phyloP scores from a whole-genome alignment of 768 basidiomycete species.

The Gyrodon lividus region DNA sequence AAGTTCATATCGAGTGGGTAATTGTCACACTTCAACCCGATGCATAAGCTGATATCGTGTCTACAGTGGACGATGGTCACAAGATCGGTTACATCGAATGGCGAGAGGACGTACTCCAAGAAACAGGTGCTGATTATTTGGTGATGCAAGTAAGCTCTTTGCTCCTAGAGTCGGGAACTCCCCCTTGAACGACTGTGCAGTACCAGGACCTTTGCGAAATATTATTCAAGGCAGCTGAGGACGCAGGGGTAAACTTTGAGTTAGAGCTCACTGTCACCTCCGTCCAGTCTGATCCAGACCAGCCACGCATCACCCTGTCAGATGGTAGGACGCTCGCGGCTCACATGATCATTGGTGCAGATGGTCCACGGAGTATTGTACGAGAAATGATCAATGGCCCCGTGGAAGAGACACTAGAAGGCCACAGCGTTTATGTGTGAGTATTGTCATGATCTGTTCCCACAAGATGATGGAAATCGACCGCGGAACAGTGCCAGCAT shows the following conservation, averaged over 20 bases:
- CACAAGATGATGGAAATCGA: slow-evolving; percentile 2
- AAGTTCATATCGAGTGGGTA: slow-evolving; percentile 26
- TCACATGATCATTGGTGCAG: slow-evolving; percentile 62
- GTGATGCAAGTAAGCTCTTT: slow-evolving; percentile 43
- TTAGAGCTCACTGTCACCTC: slow-evolving; percentile 40
- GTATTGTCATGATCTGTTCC: slow-evolving; percentile 16
- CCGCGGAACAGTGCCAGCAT: slow-evolving; percentile 37
- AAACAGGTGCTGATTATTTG: slow-evolving; percentile 54
- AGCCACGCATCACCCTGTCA: slow-evolving; percentile 34
- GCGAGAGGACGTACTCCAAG: slow-evolving; percentile 47
- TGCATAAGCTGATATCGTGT: slow-evolving; percentile 8
- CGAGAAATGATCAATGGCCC: slow-evolving; percentile 36
- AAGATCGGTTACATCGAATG: slow-evolving; percentile 47
- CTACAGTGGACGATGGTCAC: slow-evolving; percentile 43
- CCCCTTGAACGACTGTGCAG: slow-evolving; percentile 30
- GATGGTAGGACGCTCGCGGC: slow-evolving; percentile 46
- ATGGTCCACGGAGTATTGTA: slow-evolving; percentile 52
- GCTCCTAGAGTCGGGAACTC: neutral
- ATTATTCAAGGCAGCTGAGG: slow-evolving; percentile 45
- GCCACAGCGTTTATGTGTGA: slow-evolving; percentile 47
- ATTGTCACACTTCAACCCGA: neutral
- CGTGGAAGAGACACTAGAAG: slow-evolving; percentile 25
- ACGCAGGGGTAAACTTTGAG: slow-evolving; percentile 50
- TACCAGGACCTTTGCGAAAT: slow-evolving; percentile 54
- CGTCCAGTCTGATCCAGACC: slow-evolving; percentile 31